phyloP scores from a whole-genome alignment of 2,329 filamentous ascomycete species.

The Colletotrichum cereale region DNA sequence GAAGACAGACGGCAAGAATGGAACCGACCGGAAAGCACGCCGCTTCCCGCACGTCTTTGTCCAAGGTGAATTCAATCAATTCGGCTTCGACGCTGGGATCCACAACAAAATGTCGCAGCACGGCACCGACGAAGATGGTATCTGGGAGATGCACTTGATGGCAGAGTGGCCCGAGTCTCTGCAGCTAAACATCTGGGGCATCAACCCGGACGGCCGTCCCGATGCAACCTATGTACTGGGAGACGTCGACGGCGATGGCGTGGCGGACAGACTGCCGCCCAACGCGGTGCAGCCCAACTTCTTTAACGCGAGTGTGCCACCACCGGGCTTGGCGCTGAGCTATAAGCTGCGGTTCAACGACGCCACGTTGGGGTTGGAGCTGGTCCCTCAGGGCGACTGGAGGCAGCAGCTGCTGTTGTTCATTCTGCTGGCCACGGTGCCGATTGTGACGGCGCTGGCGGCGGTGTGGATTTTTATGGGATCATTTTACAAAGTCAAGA shows the following conservation, averaged over 20 bases:
- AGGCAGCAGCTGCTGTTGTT: conserved; percentile 59
- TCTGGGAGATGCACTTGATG: conserved; percentile 72
- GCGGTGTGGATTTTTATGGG: conserved; percentile 68
- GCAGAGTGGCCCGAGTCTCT: conserved; percentile 72
- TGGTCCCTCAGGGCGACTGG: not conserved
- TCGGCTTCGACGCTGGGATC: not conserved
- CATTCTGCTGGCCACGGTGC: conserved; percentile 53
- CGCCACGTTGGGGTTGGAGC: not conserved
- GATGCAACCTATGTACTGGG: conserved; percentile 69
- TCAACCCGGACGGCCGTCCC: conserved; percentile 71
- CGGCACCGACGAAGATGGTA: not conserved
- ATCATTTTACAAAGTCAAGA: conserved; percentile 64
- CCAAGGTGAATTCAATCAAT: not conserved
- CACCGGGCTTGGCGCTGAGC: conserved; percentile 53
- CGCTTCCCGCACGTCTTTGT: conserved; percentile 2
- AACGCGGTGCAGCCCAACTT: conserved; percentile 64
- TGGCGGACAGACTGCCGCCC: conserved; percentile 72
- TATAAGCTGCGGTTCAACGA: not conserved
- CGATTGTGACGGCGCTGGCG: conserved; percentile 60
- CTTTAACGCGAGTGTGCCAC: conserved; percentile 46
- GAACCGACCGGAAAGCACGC: not conserved
- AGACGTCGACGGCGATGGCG: conserved; percentile 69
- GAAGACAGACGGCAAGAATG: not conserved
- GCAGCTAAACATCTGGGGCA: conserved; percentile 76
- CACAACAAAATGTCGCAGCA: conserved; percentile 57